Conservation (phyloP, 768 basidiomycete species). For the Russula lepida region DNA sequence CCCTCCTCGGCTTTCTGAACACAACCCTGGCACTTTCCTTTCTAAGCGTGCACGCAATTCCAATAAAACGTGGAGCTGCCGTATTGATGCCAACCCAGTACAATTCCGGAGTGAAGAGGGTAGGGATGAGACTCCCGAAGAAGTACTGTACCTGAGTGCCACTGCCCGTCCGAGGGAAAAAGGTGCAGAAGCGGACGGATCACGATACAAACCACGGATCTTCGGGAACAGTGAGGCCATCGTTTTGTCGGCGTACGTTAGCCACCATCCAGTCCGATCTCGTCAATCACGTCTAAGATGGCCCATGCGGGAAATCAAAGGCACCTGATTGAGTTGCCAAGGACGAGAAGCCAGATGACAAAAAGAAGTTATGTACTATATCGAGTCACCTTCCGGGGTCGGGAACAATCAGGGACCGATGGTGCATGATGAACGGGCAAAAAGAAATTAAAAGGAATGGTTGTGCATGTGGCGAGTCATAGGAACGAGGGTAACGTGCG, state of each 20-base stretch:
- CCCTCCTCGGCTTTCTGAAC: neutral
- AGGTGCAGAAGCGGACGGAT: neutral
- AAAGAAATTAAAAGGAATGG: neutral
- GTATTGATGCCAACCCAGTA: neutral
- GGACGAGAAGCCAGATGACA: neutral
- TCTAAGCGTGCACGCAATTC: neutral
- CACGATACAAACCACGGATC: neutral
- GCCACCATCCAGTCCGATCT: neutral
- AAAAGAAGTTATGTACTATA: neutral
- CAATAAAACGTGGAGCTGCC: neutral
- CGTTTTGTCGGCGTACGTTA: neutral
- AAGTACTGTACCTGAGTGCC: neutral
- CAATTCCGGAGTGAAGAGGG: neutral
- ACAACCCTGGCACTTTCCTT: neutral
- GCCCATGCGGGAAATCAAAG: neutral
- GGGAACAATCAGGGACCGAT: neutral
- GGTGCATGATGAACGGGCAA: neutral
- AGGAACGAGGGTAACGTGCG: neutral
- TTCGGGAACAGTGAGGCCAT: neutral
- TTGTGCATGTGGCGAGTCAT: neutral
- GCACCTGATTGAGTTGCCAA: neutral
- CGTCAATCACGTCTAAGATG: neutral
- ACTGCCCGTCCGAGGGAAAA: neutral
- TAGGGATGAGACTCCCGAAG: neutral
- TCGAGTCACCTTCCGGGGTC: neutral